Evolutionary conservation across 805 yeast genomes (phyloP), one percentile per base, ranked within the genome.

Genomic region (Kodamaea lidongshanica): DNA sequence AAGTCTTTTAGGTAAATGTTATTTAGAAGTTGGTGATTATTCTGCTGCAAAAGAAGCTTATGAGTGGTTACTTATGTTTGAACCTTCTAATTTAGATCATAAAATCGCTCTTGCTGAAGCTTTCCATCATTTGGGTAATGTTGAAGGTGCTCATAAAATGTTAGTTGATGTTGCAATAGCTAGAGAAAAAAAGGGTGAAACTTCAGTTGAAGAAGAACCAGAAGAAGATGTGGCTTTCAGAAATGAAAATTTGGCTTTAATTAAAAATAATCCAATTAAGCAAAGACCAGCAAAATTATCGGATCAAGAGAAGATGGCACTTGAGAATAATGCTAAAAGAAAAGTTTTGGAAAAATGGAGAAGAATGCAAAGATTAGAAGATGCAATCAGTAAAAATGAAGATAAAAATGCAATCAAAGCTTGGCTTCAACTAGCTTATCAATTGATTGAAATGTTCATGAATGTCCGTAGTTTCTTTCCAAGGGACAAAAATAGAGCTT

Each of bases 381-480:
- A 50, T 6, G 52, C 59, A 7, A 49, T 57, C 5, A 41, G 40
- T 17, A 38, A 39, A 13, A 50, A 56, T 10, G 35, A 69, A 3
- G 79, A 78, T 39, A 57, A 53, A 10, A 75, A 74, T n/a, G 82
- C 92, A 0, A 69, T 76, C 2, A 64, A 70, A 6, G 72, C 84
- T 2, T 92, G 97, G 97, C 69, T 84, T 41, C 84, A 85, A 37
- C 61, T 77, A 4, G 95, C 89, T 0, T 72, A 84, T 2, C 94
- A 82, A 41, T 65, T 92, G 29, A 75, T 89, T 23, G 94, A 87
- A 46, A 74, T 83, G 37, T 88, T 92, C 49, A 74, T 82, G 15
- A 72, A 78, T 33, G 86, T 84, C 8, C 70, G 79, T 38, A 76
- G 77, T 44, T 84, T 92, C 41, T 88, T 84, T 46, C 82, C 88